phyloP scores from a whole-genome alignment of 345 rosid genomes.

The Rhizophora apiculata region DNA sequence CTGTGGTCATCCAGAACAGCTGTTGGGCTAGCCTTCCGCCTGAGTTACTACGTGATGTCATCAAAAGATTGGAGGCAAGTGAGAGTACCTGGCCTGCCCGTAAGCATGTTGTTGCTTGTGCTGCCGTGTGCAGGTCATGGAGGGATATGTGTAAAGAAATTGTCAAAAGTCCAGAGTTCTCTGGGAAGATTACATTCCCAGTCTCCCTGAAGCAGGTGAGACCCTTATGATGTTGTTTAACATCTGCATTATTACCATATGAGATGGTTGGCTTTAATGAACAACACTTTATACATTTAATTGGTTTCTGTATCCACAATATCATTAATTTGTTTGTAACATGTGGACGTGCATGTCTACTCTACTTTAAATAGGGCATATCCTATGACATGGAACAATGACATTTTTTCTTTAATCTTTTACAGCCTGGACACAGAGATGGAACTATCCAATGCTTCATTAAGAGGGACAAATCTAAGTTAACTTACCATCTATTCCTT shows the following conservation, averaged over 20 bases:
- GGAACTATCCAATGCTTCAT: constrained; percentile 11
- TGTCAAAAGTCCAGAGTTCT: constrained; percentile 14
- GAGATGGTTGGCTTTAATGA: neutral
- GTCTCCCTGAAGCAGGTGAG: constrained; percentile 18
- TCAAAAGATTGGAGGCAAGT: constrained; percentile 14
- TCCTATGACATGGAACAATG: neutral
- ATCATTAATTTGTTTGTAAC: neutral
- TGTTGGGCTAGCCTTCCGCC: constrained; percentile 12
- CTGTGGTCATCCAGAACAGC: constrained; percentile 6
- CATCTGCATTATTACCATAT: neutral
- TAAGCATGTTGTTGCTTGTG: constrained; percentile 15
- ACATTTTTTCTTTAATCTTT: neutral
- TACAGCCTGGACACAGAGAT: constrained; percentile 12
- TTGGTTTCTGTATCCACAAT: neutral
- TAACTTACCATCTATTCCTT: constrained; percentile 13
- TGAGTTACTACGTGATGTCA: constrained; percentile 8
- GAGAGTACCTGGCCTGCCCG: constrained; percentile 13
- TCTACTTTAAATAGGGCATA: neutral
- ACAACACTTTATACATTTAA: neutral
- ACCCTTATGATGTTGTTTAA: neutral
- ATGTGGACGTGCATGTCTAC: neutral
- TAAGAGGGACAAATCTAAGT: constrained; percentile 13
- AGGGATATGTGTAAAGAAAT: constrained; percentile 15
- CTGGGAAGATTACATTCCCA: constrained; percentile 16
- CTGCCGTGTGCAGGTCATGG: constrained; percentile 11